Conservation (phyloP, 805 yeast species). For the Yamadazyma scolyti region DNA sequence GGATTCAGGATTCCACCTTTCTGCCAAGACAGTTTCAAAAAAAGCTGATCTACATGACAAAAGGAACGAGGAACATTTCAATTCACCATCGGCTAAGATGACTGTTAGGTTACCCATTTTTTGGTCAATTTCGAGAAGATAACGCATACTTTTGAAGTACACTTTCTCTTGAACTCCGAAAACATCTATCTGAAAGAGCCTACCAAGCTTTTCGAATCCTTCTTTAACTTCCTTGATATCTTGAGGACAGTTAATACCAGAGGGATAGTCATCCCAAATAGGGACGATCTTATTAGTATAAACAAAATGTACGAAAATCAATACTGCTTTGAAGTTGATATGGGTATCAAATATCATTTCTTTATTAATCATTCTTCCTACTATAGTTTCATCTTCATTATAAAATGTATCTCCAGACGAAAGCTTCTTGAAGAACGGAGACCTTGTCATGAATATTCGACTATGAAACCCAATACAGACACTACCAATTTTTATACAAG, state of each 20-base stretch:
- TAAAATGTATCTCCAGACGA: constrained; percentile 18
- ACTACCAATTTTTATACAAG: constrained; percentile 24
- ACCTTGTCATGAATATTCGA: constrained; percentile 26
- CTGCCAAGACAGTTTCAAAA: constrained; percentile 56
- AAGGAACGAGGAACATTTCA: constrained; percentile 47
- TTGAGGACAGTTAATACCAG: constrained; percentile 22
- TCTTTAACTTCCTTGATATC: constrained; percentile 24
- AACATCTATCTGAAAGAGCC: constrained; percentile 17
- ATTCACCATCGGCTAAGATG: constrained; percentile 43
- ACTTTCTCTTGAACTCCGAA: constrained; percentile 20
- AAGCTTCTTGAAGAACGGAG: constrained; percentile 21
- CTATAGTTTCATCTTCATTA: constrained; percentile 19
- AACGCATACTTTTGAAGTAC: constrained; percentile 14
- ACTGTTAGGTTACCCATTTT: constrained; percentile 43
- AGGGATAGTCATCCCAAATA: constrained; percentile 43
- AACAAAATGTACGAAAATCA: constrained; percentile 40
- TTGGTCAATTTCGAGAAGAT: constrained; percentile 13
- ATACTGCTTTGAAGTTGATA: constrained; percentile 33
- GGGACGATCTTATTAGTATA: constrained; percentile 46
- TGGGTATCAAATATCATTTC: constrained; percentile 17
- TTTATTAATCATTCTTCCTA: constrained; percentile 16
- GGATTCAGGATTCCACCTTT: constrained; percentile 44
- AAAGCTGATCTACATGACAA: constrained; percentile 56
- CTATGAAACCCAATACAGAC: constrained; percentile 33
- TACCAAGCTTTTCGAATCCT: constrained; percentile 23